Evolutionary conservation across 805 yeast genomes (phyloP), one percentile per base, ranked within the genome.

Genomic region (Phaffomyces thermotolerans): DNA sequence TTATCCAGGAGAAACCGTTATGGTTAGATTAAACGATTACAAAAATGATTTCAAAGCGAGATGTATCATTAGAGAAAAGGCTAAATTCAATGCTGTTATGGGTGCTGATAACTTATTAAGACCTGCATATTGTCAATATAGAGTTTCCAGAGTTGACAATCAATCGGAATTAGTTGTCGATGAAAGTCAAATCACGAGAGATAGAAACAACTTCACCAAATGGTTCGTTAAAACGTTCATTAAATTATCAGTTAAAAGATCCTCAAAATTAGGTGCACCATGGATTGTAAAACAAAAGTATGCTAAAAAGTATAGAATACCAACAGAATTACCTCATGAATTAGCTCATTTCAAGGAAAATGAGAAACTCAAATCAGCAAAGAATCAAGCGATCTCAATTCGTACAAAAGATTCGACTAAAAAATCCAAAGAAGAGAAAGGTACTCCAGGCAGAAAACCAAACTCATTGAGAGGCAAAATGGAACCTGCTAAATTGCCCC

Each of bases 1-100:
- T 58, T 93, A 84, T 59, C 96, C 96, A 0, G 97, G 97, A 9
- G 99, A 93, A 62, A 70, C 71, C 15, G 93, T 89, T 6, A 74
- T 72, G 49, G 76, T 89, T 35, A 77, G 70, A 31, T 61, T 59
- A 13, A 55, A 52, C 29, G 61, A 60, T 38, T 49, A 47, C 42
- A 53, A 51, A 27, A 57, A 51, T 44, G 62, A 55, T 30, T 56
- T 54, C 46, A 58, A 56, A 44, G 51, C 55, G 1, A 53, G 64
- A 8, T 68, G 90, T 35, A 63, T 79, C n/a, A 75, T 89, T 34
- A 75, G 89, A 45, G 96, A 89, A 60, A 89, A 89, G 59, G 95
- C 90, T 15, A 80, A 84, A 56, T 86, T 88, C 60, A 79, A 80
- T 58, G 68, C 72, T 8, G 56, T 66, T 4, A 48, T 58, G 9